A percentile compares a stretch with the other conserved stretches of the same genome.
phyloP scores from a whole-genome alignment of 768 basidiomycete genomes.

The Boletus barrowsii region DNA sequence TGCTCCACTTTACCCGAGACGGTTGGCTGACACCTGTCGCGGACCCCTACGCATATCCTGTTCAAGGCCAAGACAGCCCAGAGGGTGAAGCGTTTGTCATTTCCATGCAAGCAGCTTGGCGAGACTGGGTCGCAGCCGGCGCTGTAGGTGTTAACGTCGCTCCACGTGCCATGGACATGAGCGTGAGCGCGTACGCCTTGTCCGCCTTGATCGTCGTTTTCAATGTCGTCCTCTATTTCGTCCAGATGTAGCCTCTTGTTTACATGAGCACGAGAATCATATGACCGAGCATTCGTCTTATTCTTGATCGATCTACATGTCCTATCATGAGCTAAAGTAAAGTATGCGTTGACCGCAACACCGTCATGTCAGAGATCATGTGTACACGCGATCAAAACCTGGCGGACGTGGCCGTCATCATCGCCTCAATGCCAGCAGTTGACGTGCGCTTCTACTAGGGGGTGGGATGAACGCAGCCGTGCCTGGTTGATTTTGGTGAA shows the following conservation, averaged over 20 bases:
- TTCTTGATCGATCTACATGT: no score
- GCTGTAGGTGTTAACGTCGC: constrained; percentile 45
- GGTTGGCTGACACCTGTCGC: constrained; percentile 77
- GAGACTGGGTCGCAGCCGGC: constrained; percentile 66
- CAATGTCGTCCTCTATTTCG: neutral
- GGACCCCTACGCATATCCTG: constrained; percentile 56
- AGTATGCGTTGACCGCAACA: no score
- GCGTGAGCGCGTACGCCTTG: neutral
- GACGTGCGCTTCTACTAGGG: no score
- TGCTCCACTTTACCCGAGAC: constrained; percentile 49
- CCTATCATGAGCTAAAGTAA: no score
- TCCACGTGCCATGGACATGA: neutral
- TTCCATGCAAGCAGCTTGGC: constrained; percentile 69
- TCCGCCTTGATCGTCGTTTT: neutral
- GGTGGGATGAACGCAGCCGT: no score
- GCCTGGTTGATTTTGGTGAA: no score
- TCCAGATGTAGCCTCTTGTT: neutral
- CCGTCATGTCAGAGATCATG: no score
- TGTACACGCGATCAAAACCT: no score
- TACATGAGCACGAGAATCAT: no score
- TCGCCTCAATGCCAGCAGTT: no score
- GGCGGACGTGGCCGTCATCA: no score
- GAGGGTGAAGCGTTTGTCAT: constrained; percentile 82
- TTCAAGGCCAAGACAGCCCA: constrained; percentile 53
- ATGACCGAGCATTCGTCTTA: no score